Conservation (phyloP, 148 eudicot species). For the Beta vulgaris region DNA sequence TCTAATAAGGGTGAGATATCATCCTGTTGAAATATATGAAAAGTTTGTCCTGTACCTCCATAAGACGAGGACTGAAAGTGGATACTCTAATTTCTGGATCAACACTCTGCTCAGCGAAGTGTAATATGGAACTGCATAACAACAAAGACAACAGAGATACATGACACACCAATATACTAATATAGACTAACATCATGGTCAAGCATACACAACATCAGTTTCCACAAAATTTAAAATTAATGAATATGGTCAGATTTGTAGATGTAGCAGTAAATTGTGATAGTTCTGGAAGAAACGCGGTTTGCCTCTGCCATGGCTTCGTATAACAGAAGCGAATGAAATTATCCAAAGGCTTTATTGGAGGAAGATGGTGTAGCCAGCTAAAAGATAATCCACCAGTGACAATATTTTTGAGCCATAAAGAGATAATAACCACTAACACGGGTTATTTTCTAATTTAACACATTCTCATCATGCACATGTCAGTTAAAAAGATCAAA, state of each 20-base stretch:
- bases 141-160: constrained; percentile 12
- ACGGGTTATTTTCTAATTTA: too few species aligned
- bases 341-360: neutral
- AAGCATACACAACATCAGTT: constrained; percentile 9
- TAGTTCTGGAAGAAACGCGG: neutral
- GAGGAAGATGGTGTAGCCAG: neutral
- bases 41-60: constrained; percentile 60
- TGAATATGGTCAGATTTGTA: neutral
- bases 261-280: neutral
- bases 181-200: constrained; percentile 11
- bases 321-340: neutral
- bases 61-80: constrained; percentile 94
- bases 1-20: constrained; percentile 7
- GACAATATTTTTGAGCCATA: neutral
- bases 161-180: neutral
- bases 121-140: constrained; percentile 70
- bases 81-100: constrained; percentile 75
- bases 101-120: constrained; percentile 76
- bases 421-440: too few species aligned
- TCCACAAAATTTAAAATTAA: neutral
- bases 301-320: neutral
- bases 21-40: neutral
- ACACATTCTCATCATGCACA: too few species aligned
- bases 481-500: too few species aligned
- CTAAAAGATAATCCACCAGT: neutral